A percentile compares a stretch with the other conserved stretches of the same genome.
phyloP scores from a whole-genome alignment of 441 rosid species.

The Mallotus japonicus region DNA sequence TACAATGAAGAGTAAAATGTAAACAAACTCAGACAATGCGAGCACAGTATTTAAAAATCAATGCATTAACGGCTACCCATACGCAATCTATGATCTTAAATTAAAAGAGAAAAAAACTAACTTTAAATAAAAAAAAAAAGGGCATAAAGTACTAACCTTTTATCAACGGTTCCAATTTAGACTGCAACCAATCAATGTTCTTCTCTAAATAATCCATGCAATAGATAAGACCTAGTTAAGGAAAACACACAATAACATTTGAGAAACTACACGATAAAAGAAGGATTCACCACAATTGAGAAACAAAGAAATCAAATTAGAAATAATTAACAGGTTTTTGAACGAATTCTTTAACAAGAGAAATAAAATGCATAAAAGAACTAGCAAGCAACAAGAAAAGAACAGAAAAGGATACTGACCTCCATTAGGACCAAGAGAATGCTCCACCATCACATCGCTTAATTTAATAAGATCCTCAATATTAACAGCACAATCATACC shows the following conservation, averaged over 20 bases:
- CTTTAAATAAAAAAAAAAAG: not conserved
- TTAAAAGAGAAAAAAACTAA: not conserved
- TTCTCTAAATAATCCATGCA: slow-evolving; percentile 91
- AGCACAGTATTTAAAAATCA: not conserved
- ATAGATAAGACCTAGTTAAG: slow-evolving; percentile 64
- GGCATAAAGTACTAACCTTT: slow-evolving; percentile 46
- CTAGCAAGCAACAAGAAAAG: not conserved
- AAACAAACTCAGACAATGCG: not conserved
- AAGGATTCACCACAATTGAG: too few relatives aligned
- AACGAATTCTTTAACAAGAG: not conserved
- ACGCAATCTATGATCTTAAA: not conserved
- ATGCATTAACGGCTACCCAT: too few relatives aligned
- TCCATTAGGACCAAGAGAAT: slow-evolving; percentile 72
- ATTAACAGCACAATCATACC: slow-evolving; percentile 77
- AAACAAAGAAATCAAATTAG: not conserved
- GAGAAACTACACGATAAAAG: too few relatives aligned
- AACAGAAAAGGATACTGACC: not conserved
- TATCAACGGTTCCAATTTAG: slow-evolving; percentile 71
- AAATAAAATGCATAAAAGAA: not conserved
- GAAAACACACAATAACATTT: not conserved
- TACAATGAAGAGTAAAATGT: not conserved
- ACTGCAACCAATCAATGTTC: slow-evolving; percentile 76
- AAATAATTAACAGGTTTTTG: not conserved
- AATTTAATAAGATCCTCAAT: slow-evolving; percentile 81
- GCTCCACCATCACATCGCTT: slow-evolving; percentile 51